Evolutionary conservation across 169 alveolate genomes (phyloP).

Genomic region (Eimeria acervulina): DNA sequence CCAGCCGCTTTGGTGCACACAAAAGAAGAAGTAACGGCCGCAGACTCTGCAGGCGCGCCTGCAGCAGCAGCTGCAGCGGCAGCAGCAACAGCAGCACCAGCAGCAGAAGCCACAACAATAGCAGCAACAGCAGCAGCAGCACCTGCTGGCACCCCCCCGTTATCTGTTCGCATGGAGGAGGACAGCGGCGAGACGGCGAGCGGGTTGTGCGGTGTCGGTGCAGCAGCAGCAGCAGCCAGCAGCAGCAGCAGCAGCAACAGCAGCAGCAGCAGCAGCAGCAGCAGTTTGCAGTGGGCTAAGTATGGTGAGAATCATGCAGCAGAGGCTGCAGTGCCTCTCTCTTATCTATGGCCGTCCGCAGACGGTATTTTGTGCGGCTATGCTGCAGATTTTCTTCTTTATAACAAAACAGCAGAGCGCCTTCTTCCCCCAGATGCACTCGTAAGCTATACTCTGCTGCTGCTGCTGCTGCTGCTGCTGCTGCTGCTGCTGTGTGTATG

Average conservation of each 20-base stretch:
- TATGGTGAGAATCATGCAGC: slow-evolving; percentile 70
- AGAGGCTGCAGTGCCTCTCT: slow-evolving; percentile 69
- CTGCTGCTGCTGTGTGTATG: no score
- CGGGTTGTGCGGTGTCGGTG: not conserved
- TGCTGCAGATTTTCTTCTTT: slow-evolving; percentile 71
- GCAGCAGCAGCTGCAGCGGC: no score
- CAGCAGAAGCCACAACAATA: not conserved
- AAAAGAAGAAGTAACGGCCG: no score
- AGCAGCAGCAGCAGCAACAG: slow-evolving; percentile 53
- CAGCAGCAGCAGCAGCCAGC: slow-evolving; percentile 1
- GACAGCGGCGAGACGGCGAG: not conserved
- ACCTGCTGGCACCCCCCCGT: not conserved
- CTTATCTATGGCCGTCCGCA: slow-evolving; percentile 51
- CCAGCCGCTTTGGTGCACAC: no score
- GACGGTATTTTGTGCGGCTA: slow-evolving; percentile 73
- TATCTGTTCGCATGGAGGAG: not conserved
- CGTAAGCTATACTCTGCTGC: slow-evolving; percentile 13
- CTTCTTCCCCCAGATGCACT: slow-evolving; percentile 69
- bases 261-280: slow-evolving; percentile 61
- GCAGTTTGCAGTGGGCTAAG: slow-evolving; percentile 73
- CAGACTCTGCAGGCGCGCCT: no score
- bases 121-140: not conserved
- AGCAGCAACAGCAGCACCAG: not conserved
- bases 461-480: not conserved
- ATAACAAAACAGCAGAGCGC: slow-evolving; percentile 75